Conservation (phyloP, 2,329 filamentous ascomycete species). For the Diaporthe eres region DNA sequence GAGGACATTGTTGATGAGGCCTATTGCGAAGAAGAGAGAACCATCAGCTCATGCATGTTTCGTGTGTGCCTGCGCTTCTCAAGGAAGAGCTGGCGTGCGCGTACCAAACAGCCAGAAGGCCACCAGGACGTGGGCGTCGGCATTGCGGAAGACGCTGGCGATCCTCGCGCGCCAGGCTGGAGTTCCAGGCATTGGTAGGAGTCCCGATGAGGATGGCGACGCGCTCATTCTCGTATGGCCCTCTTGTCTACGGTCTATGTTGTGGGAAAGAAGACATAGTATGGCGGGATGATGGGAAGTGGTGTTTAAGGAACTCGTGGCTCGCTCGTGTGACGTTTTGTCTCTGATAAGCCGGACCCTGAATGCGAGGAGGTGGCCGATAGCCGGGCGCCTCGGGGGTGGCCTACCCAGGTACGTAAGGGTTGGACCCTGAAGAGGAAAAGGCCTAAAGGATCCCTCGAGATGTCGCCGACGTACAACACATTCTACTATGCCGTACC, state of each 20-base stretch:
- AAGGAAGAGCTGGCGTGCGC: conserved; percentile 40
- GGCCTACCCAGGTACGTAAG: neutral
- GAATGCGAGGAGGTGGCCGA: neutral
- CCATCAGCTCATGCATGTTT: conserved; percentile 11
- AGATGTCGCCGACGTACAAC: neutral
- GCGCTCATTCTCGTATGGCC: conserved; percentile 50
- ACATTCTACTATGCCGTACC: too few relatives aligned
- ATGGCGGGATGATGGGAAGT: neutral
- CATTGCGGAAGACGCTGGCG: conserved; percentile 72
- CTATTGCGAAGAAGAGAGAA: conserved; percentile 58
- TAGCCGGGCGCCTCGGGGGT: neutral
- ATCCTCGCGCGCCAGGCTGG: conserved; percentile 77
- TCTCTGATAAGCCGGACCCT: conserved; percentile 11
- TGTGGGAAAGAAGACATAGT: neutral
- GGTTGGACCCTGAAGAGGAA: neutral
- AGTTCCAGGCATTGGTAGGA: conserved; percentile 71
- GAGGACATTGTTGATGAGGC: conserved; percentile 95
- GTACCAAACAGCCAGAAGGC: conserved; percentile 97
- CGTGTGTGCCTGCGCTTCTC: neutral
- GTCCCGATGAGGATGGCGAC: conserved; percentile 58
- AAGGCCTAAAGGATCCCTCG: neutral
- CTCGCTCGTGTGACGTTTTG: conserved; percentile 14
- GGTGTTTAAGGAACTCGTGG: neutral
- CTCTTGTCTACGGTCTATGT: conserved; percentile 11
- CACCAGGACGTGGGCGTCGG: conserved; percentile 78